phyloP scores from a whole-genome alignment of 1,284 basidiomycete genomes.

The Vanrija sp. region DNA sequence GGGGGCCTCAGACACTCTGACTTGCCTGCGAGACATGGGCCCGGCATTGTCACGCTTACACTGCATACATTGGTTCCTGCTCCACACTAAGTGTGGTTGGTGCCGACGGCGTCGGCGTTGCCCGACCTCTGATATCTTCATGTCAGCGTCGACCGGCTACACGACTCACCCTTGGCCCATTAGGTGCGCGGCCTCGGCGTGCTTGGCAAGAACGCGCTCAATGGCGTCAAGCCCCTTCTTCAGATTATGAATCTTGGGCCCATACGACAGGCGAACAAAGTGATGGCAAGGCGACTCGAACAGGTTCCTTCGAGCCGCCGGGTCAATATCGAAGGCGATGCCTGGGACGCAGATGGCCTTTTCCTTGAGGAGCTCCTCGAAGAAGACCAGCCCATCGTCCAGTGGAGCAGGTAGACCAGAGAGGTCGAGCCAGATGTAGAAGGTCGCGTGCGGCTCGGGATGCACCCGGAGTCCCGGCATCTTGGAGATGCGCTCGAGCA shows the following conservation, averaged over 20 bases:
- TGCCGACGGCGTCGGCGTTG: too few relatives aligned
- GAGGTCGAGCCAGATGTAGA: constrained; percentile 89
- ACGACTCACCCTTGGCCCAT: constrained; percentile 5
- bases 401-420: constrained; percentile 70
- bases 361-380: constrained; percentile 81
- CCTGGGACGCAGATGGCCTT: constrained; percentile 52
- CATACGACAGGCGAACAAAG: constrained; percentile 81
- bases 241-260: constrained; percentile 75
- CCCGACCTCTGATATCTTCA: too few relatives aligned
- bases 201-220: constrained; percentile 65
- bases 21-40: too few relatives aligned
- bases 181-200: constrained; percentile 19
- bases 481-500: constrained; percentile 71
- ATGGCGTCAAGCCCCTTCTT: constrained; percentile 86
- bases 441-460: constrained; percentile 69
- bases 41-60: too few relatives aligned
- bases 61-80: too few relatives aligned
- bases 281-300: constrained; percentile 88
- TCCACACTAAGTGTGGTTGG: too few relatives aligned
- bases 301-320: constrained; percentile 65
- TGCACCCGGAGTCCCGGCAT: constrained; percentile 68
- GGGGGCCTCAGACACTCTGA: too few relatives aligned
- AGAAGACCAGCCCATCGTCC: constrained; percentile 87
- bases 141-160: too few relatives aligned
- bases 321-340: constrained; percentile 83